Evolutionary conservation across 495 filamentous ascomycete genomes (phyloP), one percentile per base, ranked within the genome.

Genomic region (Podospora anserina): DNA sequence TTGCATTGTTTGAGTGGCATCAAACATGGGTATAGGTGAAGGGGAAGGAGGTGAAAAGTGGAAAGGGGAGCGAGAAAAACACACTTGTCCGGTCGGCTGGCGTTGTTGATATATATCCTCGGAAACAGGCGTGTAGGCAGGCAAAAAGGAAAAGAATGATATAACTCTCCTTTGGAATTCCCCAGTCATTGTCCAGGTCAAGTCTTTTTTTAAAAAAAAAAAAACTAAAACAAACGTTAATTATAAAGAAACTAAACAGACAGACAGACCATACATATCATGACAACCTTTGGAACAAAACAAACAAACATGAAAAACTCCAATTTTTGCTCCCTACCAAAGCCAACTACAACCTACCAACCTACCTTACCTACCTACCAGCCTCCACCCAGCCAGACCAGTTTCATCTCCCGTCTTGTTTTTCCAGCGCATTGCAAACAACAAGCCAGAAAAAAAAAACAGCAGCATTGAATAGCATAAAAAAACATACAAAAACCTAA

Each of bases 251-350:
- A 5, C 13, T 11, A 65, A 39, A 65, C 5, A 27, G n/a, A 44
- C 39, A 49, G 7, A 16, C 23, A 23, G 1, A 23, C 23, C 23
- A 23, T 23, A 49, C 39, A 49, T 49, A 16, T 13, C 39, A 3
- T 49, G 49, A 28, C 32, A 66, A 5, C 39, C 5, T 11, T 49
- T 49, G 39, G 39, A 30, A 5, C 19, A 49, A 49, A 57, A 19
- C 1, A 66, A 16, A 39, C 44, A 23, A 59, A 26, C 59, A 15
- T 16, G 61, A 53, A 66, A 61, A 44, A 49, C 39, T 49, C 39
- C 39, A 49, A 23, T 49, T 49, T 49, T 49, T 49, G 13, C 39
- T 49, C 39, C 39, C 39, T 2, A 6, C 9, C 39, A 39, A 11
- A 5, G 34, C 34, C 5, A 39, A 5, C 39, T 11, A 13, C 39